These are phyloP conservation scores for Proliferodiscus dingleyae DNA, from an alignment of 2,329 filamentous ascomycete genomes.

Conservation along the genomic window DNA sequence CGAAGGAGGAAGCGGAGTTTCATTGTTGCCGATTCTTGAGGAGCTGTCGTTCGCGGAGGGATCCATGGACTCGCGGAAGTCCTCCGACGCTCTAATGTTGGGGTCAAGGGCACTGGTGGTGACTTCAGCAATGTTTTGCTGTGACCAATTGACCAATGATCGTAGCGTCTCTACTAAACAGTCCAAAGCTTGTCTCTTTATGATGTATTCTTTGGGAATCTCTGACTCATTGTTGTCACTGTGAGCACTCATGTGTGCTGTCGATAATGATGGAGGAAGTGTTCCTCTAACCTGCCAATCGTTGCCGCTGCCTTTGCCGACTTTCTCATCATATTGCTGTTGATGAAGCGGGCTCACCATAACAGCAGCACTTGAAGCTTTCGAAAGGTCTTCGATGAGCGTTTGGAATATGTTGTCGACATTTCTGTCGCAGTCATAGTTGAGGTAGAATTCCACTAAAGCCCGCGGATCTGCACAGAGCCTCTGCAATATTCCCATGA, in stretches of 20 bases:
- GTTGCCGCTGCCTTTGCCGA: constrained; percentile 48
- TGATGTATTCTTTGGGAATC: constrained; percentile 81
- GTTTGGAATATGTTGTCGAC: constrained; percentile 97
- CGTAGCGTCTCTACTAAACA: constrained; percentile 82
- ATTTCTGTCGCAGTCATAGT: constrained; percentile 95
- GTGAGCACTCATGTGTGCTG: constrained; percentile 36
- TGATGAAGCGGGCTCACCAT: constrained; percentile 72
- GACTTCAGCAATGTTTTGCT: constrained; percentile 57
- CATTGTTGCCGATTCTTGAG: constrained; percentile 51
- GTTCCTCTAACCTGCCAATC: constrained; percentile 89
- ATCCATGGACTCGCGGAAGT: constrained; percentile 71
- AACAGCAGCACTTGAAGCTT: constrained; percentile 76
- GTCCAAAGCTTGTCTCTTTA: constrained; percentile 87
- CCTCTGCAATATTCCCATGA: constrained; percentile 78
- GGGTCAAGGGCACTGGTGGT: constrained; percentile 42
- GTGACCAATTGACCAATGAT: constrained; percentile 90
- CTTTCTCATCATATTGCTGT: constrained; percentile 79
- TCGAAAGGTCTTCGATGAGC: constrained; percentile 89
- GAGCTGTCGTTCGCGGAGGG: constrained; percentile 56
- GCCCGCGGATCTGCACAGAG: constrained; percentile 82
- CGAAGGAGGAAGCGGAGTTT: constrained; percentile 53
- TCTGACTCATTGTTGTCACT: constrained; percentile 58
- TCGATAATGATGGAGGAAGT: constrained; percentile 76
- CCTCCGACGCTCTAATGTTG: constrained; percentile 52
- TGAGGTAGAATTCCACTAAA: constrained; percentile 91